These are phyloP conservation scores for Ophiostoma sp. DNA, from an alignment of 2,329 filamentous ascomycete species.

Conservation along the genomic window DNA sequence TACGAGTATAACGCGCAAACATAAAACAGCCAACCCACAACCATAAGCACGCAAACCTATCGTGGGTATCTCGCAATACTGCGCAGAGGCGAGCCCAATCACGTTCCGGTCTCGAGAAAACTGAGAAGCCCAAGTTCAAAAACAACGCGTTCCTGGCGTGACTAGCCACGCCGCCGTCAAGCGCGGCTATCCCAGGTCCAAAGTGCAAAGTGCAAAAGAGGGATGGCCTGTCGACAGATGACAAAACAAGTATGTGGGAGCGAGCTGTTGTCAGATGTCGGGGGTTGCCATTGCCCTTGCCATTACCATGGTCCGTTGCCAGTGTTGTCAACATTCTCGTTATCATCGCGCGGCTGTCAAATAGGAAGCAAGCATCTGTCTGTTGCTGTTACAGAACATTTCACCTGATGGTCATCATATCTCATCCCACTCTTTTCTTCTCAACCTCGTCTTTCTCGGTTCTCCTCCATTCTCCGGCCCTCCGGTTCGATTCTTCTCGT, in stretches of 20 bases:
- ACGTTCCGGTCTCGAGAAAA: neutral
- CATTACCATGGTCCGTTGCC: neutral
- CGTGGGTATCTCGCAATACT: conserved; percentile 6
- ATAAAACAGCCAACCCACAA: too few relatives aligned
- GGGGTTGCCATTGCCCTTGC: neutral
- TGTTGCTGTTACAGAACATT: neutral
- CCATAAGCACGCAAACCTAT: neutral
- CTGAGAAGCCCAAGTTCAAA: neutral
- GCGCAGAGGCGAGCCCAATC: neutral
- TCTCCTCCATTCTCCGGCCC: neutral
- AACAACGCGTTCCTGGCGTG: conserved; percentile 11
- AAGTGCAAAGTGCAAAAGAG: neutral
- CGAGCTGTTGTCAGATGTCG: neutral
- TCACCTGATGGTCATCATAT: neutral
- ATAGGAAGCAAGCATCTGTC: neutral
- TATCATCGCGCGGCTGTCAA: neutral
- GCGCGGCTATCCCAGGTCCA: neutral
- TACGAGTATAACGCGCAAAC: too few relatives aligned
- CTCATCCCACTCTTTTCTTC: neutral
- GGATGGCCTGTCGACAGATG: neutral
- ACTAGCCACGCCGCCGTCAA: neutral
- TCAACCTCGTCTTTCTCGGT: neutral
- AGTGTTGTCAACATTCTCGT: neutral
- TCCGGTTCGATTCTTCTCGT: neutral
- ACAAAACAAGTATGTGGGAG: neutral